phyloP scores from a whole-genome alignment of 2,329 filamentous ascomycete species.

The Talaromyces marneffei region DNA sequence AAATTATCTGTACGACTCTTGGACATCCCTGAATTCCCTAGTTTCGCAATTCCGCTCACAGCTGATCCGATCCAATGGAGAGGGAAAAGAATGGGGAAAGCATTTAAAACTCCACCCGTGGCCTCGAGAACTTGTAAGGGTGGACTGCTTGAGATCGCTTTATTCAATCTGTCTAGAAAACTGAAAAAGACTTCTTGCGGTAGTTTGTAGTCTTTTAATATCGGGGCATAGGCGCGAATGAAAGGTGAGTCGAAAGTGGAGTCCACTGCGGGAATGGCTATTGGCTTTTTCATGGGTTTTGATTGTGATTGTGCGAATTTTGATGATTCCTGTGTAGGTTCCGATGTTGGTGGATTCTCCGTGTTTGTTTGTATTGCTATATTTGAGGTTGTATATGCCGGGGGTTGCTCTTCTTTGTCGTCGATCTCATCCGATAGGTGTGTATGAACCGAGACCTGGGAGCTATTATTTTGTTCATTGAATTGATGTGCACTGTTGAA shows the following conservation, averaged over 20 bases:
- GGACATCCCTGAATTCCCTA: constrained; percentile 19
- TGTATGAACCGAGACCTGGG: neutral
- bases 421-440: neutral
- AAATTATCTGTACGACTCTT: constrained; percentile 22
- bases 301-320: neutral
- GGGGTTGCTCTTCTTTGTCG: neutral
- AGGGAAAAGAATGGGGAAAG: constrained; percentile 22
- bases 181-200: constrained; percentile 16
- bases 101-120: constrained; percentile 22
- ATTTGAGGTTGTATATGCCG: neutral
- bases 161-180: constrained; percentile 26
- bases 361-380: neutral
- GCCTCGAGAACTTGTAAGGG: constrained; percentile 24
- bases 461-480: neutral
- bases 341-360: neutral
- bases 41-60: constrained; percentile 22
- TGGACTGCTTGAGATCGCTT: constrained; percentile 21
- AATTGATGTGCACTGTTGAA: neutral
- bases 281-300: neutral
- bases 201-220: constrained; percentile 6
- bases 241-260: constrained; percentile 5
- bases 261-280: constrained; percentile 10
- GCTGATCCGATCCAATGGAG: constrained; percentile 22
- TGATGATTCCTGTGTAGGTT: neutral
- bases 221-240: constrained; percentile 5